phyloP scores from a whole-genome alignment of 2,329 filamentous ascomycete species.

The Didymella segeticola region DNA sequence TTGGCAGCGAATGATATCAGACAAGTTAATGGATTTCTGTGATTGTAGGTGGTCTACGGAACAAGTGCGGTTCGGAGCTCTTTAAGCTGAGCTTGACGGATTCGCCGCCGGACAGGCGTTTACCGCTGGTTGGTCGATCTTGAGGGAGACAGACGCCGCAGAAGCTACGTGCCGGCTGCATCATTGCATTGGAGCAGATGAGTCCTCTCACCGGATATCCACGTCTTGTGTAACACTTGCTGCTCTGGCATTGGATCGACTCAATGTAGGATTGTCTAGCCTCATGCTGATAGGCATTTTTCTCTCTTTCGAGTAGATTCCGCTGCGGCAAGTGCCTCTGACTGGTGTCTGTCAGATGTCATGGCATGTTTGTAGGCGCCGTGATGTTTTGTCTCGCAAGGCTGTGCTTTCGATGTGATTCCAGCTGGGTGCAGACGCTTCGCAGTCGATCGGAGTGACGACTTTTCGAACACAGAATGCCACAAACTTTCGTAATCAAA shows the following conservation, averaged over 20 bases:
- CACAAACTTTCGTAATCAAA: too few relatives aligned
- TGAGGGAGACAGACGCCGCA: neutral
- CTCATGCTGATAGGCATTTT: neutral
- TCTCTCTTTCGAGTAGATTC: neutral
- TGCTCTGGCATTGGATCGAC: neutral
- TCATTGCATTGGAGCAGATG: neutral
- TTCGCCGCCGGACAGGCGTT: too few relatives aligned
- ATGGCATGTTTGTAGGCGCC: neutral
- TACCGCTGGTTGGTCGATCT: neutral
- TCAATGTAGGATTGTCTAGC: neutral
- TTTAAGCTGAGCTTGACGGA: too few relatives aligned
- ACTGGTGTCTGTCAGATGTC: neutral
- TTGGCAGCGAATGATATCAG: neutral
- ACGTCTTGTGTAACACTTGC: slow-evolving; percentile 12
- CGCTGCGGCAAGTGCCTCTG: neutral
- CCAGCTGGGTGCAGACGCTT: neutral
- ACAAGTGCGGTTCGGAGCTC: too few relatives aligned
- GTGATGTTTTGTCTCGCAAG: neutral
- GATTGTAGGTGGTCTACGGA: neutral
- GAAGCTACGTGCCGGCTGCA: neutral
- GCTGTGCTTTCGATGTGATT: neutral
- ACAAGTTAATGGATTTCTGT: neutral
- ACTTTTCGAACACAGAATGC: neutral
- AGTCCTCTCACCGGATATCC: slow-evolving; percentile 1
- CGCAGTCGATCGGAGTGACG: neutral